These are phyloP conservation scores for Lojkania enalia DNA, from an alignment of 2,329 filamentous ascomycete genomes.

Conservation along the genomic window DNA sequence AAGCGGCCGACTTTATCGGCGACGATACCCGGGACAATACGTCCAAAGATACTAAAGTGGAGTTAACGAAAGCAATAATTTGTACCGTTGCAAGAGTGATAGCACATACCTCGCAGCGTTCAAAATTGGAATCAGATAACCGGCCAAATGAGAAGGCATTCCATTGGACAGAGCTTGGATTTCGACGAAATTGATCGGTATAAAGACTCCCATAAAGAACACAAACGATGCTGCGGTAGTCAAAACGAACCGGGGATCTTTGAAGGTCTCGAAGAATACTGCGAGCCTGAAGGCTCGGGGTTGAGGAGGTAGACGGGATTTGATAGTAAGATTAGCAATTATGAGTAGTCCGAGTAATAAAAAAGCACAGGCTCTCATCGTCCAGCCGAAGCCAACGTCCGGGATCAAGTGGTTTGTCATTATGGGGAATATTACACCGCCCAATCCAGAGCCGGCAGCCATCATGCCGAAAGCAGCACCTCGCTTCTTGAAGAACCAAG, in stretches of 20 bases:
- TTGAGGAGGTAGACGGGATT: conserved; percentile 52
- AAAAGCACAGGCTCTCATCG: conserved; percentile 60
- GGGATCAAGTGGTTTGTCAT: conserved; percentile 61
- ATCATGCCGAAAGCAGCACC: conserved; percentile 55
- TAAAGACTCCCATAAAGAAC: conserved; percentile 64
- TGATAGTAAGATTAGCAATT: conserved; percentile 58
- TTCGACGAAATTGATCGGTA: conserved; percentile 55
- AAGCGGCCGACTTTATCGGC: conserved; percentile 59
- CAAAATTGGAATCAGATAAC: conserved; percentile 59
- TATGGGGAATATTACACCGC: conserved; percentile 64
- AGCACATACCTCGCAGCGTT: conserved; percentile 55
- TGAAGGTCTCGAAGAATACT: conserved; percentile 38
- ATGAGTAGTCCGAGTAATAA: conserved; percentile 62
- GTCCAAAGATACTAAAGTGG: conserved; percentile 54
- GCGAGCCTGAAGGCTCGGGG: conserved; percentile 36
- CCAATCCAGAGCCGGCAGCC: conserved; percentile 55
- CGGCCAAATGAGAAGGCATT: conserved; percentile 53
- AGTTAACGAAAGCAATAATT: conserved; percentile 35
- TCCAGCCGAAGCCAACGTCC: conserved; percentile 62
- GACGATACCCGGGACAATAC: conserved; percentile 58
- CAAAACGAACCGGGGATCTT: conserved; percentile 50
- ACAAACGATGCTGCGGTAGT: conserved; percentile 56
- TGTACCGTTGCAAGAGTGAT: background rate
- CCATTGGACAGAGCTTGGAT: conserved; percentile 51
- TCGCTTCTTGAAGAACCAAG: conserved; percentile 56